Percentiles rank a stretch among this genome's conserved stretches.
These are phyloP conservation scores for Casuarina equisetifolia DNA, from an alignment of 306 rosid genomes.

Conservation along the genomic window DNA sequence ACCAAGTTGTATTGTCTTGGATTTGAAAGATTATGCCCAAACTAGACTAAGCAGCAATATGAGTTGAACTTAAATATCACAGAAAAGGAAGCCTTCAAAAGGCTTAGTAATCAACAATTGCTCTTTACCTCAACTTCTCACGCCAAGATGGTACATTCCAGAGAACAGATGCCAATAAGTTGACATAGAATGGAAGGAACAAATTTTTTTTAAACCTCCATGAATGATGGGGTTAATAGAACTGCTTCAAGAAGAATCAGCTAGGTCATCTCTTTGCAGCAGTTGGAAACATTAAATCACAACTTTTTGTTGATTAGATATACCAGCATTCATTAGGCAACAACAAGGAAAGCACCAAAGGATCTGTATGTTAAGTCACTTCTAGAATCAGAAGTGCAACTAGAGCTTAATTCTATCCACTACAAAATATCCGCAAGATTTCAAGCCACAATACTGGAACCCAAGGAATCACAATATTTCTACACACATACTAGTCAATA, in stretches of 20 bases:
- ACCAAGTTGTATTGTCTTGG: not conserved
- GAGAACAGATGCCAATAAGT: not conserved
- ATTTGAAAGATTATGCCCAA: not conserved
- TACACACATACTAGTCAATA: slow-evolving; percentile 1
- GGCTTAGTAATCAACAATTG: not conserved
- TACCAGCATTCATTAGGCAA: not conserved
- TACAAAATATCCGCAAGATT: not conserved
- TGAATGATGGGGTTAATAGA: not conserved
- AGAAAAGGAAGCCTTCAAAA: not conserved
- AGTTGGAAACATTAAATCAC: not conserved
- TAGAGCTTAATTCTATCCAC: not conserved
- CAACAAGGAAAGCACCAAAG: not conserved
- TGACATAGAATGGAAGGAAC: too few species aligned
- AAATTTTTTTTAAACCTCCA: not conserved
- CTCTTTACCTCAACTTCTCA: too few species aligned
- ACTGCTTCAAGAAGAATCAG: not conserved
- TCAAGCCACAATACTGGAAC: slow-evolving; percentile 6
- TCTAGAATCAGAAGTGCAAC: not conserved
- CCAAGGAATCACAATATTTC: not conserved
- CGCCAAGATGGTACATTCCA: not conserved
- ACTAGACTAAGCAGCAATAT: not conserved
- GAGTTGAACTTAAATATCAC: not conserved
- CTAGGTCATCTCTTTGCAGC: not conserved
- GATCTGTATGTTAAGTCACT: not conserved
- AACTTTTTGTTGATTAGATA: not conserved